Base-by-base conservation (phyloP, 139 green algal species). In the Chlamydomonas sp. region DNA sequence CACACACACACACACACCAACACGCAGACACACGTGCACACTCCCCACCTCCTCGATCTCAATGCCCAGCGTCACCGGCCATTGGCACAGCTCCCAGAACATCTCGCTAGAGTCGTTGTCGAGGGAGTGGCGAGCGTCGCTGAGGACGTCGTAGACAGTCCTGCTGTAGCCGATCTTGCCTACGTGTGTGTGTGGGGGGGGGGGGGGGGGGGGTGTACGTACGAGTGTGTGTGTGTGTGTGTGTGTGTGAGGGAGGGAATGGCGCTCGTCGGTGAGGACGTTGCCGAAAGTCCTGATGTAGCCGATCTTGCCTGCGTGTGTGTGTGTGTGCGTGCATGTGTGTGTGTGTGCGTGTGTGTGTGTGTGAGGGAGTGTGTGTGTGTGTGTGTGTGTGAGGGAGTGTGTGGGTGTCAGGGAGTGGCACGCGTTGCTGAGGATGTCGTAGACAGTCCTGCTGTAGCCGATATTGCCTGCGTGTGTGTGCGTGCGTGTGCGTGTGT, bases 21-120 rank as follows among this genome's bases (percentile, higher is more conserved):
- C 62, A 10, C 69, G 26, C 58, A 74, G 68, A 26, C 69, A 58
- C n/a, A 60, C 65, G 3, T 70, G 70, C 2, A 59, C 31, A n/a
- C 30, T 28, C 3, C 70, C 6, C 2, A 63, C 73, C 26, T 78
- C 71, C 31, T 63, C 24, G 35, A 88, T 35, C 57, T 83, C 76
- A 8, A 29, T 54, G 5, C 59, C 48, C 48, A 91, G 60, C 39
- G 71, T 58, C 57, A 77, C 60, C 3, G 88, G 88, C 85, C 84
- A 91, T 50, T 72, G 69, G 29, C 78, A 72, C 77, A 89, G 68
- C 5, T 33, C 29, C 83, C 83, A 90, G 67, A 82, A 84, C 65
- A 82, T 68, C 29, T 82, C 82, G 10, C 38, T 61, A 28, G 68
- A 50, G 20, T 81, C 76, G 36, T 83, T 73, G 2, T 58, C 5